phyloP scores from a whole-genome alignment of 352 stramenopile species.

The Phytophthora foliorum region DNA sequence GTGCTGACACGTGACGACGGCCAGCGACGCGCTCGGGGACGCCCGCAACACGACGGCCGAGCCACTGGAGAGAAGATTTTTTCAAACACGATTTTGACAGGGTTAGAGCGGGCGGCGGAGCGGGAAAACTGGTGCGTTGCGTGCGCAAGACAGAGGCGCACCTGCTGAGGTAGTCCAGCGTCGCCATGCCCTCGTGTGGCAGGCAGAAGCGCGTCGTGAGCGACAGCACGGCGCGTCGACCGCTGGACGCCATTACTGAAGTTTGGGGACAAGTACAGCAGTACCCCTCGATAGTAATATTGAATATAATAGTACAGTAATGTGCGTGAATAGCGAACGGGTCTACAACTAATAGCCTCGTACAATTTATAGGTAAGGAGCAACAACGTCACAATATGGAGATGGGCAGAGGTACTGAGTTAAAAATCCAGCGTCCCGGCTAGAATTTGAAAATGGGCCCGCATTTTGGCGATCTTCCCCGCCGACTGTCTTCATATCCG shows the following conservation, averaged over 20 bases:
- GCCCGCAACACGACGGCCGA: slow-evolving; percentile 60
- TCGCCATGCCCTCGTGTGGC: slow-evolving; percentile 79
- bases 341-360: no score
- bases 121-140: background rate
- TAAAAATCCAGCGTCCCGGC: no score
- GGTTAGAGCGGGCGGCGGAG: slow-evolving; percentile 3
- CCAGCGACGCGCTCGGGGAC: slow-evolving; percentile 14
- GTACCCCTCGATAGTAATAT: no score
- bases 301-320: no score
- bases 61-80: slow-evolving; percentile 45
- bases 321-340: no score
- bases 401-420: no score
- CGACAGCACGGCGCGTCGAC: slow-evolving; percentile 65
- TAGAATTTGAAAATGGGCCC: no score
- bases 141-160: slow-evolving; percentile 20
- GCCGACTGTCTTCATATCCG: no score
- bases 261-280: no score
- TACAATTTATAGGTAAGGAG: no score
- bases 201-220: slow-evolving; percentile 85
- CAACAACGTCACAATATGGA: no score
- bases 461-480: no score
- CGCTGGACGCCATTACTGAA: slow-evolving; percentile 29
- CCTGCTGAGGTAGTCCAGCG: slow-evolving; percentile 83
- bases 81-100: slow-evolving; percentile 5
- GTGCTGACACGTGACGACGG: slow-evolving; percentile 82